Base-by-base conservation (phyloP, 768 basidiomycete species). In the Steccherinum ochraceum region DNA sequence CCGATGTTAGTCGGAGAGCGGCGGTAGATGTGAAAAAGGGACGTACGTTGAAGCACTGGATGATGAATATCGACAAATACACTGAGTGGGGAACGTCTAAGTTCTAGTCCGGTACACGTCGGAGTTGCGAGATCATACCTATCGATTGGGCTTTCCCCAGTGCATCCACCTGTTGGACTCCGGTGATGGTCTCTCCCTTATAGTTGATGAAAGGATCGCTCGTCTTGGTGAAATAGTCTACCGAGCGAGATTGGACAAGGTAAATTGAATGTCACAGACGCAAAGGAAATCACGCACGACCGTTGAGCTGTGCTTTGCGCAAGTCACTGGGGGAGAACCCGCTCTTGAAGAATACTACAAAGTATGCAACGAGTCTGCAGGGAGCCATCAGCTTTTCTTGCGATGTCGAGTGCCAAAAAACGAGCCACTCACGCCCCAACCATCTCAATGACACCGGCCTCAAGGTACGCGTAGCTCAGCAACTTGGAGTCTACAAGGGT, bases 61-160 rank as follows among this genome's bases (percentile, higher is more conserved):
- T 74, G 55, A 84, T 81, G 69, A 84, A 84, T 26, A 86, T 71
- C 3, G 79, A 79, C n/a, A 84, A 69, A 59, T 83, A 84, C 35
- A 80, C 76, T 74, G 40, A 1, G 35, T 39, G 35, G 11, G n/a
- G n/a, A 39, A 11, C 35, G 11, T 39, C n/a, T n/a, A n/a, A n/a
- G n/a, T n/a, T n/a, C n/a, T n/a, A 42, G 3, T 11, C 20, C 12
- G 13, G 40, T 39, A 20, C 18, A 2, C 12, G 24, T 40, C 27
- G 4, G 11, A 25, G 46, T 13, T 18, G 24, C 11, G 5, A 5
- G 24, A 12, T 55, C 69, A 20, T 52, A 75, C 75, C 76, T 23
- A 86, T 84, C 0, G 79, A 79, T 61, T 84, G 82, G 0, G 81
- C 81, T 59, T 83, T 72, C 0, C 62, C 81, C 0, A 84, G 61